These are phyloP conservation scores for Castanea sativa DNA, from an alignment of 306 rosid species.

Conservation along the genomic window DNA sequence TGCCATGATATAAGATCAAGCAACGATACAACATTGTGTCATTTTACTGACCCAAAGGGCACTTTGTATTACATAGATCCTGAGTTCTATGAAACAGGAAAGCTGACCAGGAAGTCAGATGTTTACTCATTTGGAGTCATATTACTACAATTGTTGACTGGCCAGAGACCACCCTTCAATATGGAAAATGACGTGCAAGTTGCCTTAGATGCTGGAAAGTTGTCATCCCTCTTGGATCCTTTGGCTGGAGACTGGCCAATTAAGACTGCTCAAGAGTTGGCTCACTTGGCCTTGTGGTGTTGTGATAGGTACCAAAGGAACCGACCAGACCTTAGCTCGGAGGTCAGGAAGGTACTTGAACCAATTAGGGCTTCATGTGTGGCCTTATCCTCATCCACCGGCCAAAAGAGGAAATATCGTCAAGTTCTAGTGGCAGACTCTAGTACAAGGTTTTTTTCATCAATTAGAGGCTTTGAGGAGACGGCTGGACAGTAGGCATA, in stretches of 20 bases:
- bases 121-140: constrained; percentile 56
- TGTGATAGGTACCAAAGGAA: constrained; percentile 38
- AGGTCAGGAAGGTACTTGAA: constrained; percentile 54
- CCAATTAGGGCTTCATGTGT: constrained; percentile 43
- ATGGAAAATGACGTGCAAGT: constrained; percentile 35
- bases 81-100: constrained; percentile 38
- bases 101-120: constrained; percentile 48
- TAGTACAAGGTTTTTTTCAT: no score
- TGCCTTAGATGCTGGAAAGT: constrained; percentile 33
- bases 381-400: background rate
- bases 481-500: no score
- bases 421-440: no score
- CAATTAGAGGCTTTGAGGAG: no score
- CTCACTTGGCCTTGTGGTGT: constrained; percentile 47
- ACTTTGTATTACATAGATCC: constrained; percentile 46
- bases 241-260: constrained; percentile 57
- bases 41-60: constrained; percentile 47
- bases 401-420: no score
- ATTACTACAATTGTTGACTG: constrained; percentile 39
- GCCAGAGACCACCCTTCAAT: constrained; percentile 25
- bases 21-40: constrained; percentile 27
- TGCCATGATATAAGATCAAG: constrained; percentile 17
- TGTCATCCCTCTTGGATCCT: constrained; percentile 42
- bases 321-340: constrained; percentile 45
- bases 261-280: constrained; percentile 45